These are phyloP conservation scores for Aspergillus tanneri DNA, from an alignment of 2,329 filamentous ascomycete genomes.

Conservation along the genomic window DNA sequence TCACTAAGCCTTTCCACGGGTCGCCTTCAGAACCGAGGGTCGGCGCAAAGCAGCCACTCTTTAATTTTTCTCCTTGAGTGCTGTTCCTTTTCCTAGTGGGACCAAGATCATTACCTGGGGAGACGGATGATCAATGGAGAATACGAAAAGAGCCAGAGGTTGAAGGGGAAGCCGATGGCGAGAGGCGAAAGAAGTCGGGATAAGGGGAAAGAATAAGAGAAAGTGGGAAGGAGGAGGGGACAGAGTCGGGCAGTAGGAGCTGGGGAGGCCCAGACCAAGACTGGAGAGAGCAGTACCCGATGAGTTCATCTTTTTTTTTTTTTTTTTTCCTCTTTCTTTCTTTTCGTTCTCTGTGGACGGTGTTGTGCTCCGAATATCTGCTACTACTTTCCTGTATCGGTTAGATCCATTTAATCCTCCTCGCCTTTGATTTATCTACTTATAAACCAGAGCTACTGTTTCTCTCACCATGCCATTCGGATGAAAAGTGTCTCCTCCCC, in stretches of 20 bases:
- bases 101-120: neutral
- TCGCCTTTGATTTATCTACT: too few species aligned
- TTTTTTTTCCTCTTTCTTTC: neutral
- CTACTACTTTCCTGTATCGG: too few species aligned
- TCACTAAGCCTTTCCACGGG: conserved; percentile 33
- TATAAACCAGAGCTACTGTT: too few species aligned
- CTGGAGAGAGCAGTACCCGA: neutral
- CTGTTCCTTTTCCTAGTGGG: neutral
- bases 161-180: neutral
- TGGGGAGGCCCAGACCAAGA: too few species aligned
- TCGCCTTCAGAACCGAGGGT: conserved; percentile 24
- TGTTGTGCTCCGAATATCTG: too few species aligned
- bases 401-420: too few species aligned
- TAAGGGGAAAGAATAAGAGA: conserved; percentile 7
- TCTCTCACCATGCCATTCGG: too few species aligned
- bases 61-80: conserved; percentile 3
- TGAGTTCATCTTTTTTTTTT: conserved; percentile 8
- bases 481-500: too few species aligned
- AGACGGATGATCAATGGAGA: neutral
- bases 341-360: too few species aligned
- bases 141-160: neutral
- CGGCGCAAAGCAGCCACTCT: conserved; percentile 17
- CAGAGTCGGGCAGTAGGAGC: too few species aligned
- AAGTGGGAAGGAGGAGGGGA: neutral
- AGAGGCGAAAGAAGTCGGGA: neutral